These are phyloP conservation scores for Cruciata laevipes DNA, from an alignment of 257 asterid species.

Conservation along the genomic window DNA sequence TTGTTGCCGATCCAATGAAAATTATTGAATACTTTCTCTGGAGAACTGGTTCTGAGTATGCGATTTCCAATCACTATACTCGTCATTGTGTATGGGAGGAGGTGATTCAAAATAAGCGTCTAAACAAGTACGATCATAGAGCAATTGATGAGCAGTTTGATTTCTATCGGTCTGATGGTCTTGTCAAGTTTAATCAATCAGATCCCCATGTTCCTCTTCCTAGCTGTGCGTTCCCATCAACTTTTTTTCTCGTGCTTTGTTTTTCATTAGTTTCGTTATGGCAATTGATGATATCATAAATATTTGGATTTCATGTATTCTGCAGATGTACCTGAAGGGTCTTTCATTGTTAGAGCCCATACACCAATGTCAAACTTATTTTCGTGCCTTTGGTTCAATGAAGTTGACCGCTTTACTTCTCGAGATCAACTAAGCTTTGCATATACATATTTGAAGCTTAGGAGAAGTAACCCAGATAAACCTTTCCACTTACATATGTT, in stretches of 20 bases:
- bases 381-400: constrained; percentile 95
- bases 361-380: constrained; percentile 82
- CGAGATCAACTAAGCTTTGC: constrained; percentile 94
- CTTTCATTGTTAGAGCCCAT: constrained; percentile 87
- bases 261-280: constrained; percentile 8
- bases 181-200: constrained; percentile 66
- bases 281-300: constrained; percentile 8
- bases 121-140: constrained; percentile 75
- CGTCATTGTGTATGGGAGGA: constrained; percentile 98
- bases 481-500: constrained; percentile 68
- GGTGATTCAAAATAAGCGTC: constrained; percentile 78
- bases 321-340: constrained; percentile 89
- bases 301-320: constrained; percentile 6
- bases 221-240: constrained; percentile 59
- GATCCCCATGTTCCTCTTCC: constrained; percentile 56
- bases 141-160: constrained; percentile 79
- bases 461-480: constrained; percentile 57
- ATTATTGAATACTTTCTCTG: constrained; percentile 79
- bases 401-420: constrained; percentile 79
- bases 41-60: constrained; percentile 77
- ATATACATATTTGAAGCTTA: constrained; percentile 76
- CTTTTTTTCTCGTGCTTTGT: constrained; percentile 12
- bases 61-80: constrained; percentile 79
- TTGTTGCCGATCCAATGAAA: constrained; percentile 73
- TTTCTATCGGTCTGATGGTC: constrained; percentile 79